Conservation (phyloP, 148 eudicot species). For the Rhododendron kiyosumense region DNA sequence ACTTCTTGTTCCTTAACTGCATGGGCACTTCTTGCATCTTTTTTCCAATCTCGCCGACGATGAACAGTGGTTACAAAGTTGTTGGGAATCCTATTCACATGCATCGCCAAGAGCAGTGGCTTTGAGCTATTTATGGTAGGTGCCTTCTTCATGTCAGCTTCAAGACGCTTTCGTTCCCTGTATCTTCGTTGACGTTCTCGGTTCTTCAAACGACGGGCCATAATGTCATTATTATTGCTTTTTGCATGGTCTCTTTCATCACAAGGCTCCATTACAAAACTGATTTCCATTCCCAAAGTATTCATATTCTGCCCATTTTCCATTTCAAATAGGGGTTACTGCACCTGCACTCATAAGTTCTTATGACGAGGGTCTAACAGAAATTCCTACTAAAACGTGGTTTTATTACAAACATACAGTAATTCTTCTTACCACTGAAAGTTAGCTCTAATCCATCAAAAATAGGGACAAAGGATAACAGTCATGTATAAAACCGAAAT, state of each 20-base stretch:
- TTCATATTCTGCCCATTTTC: constrained; percentile 15
- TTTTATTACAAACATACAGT: neutral
- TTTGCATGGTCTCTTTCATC: constrained; percentile 19
- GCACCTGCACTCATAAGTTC: constrained; percentile 8
- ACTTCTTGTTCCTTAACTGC: constrained; percentile 29
- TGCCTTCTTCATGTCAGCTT: constrained; percentile 32
- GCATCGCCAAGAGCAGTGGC: constrained; percentile 25
- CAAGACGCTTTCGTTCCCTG: constrained; percentile 79
- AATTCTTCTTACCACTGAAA: neutral
- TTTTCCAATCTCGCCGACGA: constrained; percentile 79
- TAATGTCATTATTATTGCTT: constrained; percentile 42
- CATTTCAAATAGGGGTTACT: constrained; percentile 20
- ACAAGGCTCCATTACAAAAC: constrained; percentile 14
- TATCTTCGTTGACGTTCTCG: constrained; percentile 95
- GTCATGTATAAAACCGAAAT: neutral
- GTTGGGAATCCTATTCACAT: constrained; percentile 19
- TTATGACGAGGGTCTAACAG: neutral
- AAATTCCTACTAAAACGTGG: neutral
- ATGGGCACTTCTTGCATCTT: constrained; percentile 75
- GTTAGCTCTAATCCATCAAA: neutral
- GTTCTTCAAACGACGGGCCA: constrained; percentile 69
- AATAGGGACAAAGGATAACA: neutral
- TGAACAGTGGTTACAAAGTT: constrained; percentile 40
- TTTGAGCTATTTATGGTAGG: constrained; percentile 9
- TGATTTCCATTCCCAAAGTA: constrained; percentile 13